Conservation (phyloP, 148 eudicot genomes). For the Rhododendron mucronatum region DNA sequence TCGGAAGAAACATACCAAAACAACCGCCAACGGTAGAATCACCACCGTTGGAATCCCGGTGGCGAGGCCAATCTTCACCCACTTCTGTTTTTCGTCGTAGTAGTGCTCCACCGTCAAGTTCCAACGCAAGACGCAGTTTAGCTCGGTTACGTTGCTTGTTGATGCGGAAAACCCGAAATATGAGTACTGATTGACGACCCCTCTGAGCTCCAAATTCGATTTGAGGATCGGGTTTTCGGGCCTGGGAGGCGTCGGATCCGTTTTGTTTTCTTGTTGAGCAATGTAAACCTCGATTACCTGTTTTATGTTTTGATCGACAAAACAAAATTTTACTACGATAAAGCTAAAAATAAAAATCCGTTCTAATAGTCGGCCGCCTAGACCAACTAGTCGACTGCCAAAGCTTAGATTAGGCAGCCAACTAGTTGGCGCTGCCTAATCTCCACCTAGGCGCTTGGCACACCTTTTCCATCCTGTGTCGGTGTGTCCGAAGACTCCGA, state of each 20-base stretch:
- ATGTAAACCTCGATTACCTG: constrained; percentile 42
- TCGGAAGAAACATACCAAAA: constrained; percentile 13
- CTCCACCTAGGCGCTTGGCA: too few species aligned
- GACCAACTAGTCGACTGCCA: too few species aligned
- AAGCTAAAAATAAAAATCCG: background rate
- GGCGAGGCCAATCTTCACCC: constrained; percentile 11
- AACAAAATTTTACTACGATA: background rate
- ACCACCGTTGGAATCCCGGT: constrained; percentile 19
- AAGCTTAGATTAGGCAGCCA: too few species aligned
- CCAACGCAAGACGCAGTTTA: constrained; percentile 82
- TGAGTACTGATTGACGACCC: constrained; percentile 34
- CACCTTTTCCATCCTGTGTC: too few species aligned
- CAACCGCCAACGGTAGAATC: constrained; percentile 12
- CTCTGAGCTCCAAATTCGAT: constrained; percentile 39
- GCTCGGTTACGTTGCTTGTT: constrained; percentile 45
- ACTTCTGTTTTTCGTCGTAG: background rate
- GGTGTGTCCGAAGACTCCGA: too few species aligned
- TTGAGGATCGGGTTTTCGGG: constrained; percentile 46
- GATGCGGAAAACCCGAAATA: constrained; percentile 87
- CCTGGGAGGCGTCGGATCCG: constrained; percentile 19
- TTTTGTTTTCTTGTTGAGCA: constrained; percentile 14
- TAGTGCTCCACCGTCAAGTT: constrained; percentile 57
- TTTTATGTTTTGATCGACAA: background rate
- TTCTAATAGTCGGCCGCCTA: too few species aligned
- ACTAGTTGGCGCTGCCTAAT: too few species aligned